phyloP scores from a whole-genome alignment of 2,329 filamentous ascomycete genomes.

The Aspergillus versicolor region DNA sequence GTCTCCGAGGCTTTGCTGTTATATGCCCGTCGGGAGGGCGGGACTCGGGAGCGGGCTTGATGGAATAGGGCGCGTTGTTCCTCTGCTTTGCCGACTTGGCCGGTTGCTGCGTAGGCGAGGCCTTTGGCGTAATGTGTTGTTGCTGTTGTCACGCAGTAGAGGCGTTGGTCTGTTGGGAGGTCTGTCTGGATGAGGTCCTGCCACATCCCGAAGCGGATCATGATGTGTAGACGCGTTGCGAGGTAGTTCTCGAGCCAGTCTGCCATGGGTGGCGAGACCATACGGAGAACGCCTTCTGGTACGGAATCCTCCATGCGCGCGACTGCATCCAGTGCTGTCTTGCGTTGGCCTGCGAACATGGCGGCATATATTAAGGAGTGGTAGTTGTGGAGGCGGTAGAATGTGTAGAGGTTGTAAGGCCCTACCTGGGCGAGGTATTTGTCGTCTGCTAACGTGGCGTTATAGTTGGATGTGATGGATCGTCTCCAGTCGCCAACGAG shows the following conservation, averaged over 20 bases:
- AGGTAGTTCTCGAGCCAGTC: slow-evolving; percentile 75
- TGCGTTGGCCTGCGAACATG: slow-evolving; percentile 70
- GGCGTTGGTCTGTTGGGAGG: slow-evolving; percentile 56
- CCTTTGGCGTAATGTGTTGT: slow-evolving; percentile 68
- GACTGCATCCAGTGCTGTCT: slow-evolving; percentile 62
- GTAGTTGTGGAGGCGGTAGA: slow-evolving; percentile 73
- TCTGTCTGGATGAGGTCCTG: slow-evolving; percentile 59
- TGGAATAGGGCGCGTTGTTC: slow-evolving; percentile 53
- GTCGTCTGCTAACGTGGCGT: slow-evolving; percentile 67
- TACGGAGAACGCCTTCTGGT: slow-evolving; percentile 62
- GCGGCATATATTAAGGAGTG: slow-evolving; percentile 75
- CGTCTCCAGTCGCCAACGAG: slow-evolving; percentile 70
- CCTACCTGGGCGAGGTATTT: slow-evolving; percentile 62
- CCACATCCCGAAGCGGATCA: slow-evolving; percentile 74
- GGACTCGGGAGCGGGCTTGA: slow-evolving; percentile 53
- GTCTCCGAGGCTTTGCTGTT: slow-evolving; percentile 67
- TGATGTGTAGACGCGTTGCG: slow-evolving; percentile 65
- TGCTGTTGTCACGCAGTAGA: slow-evolving; percentile 71
- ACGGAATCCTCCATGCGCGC: slow-evolving; percentile 60
- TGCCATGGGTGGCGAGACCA: slow-evolving; percentile 70
- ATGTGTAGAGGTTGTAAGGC: slow-evolving; percentile 68
- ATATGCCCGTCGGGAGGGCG: slow-evolving; percentile 62
- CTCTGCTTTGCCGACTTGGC: slow-evolving; percentile 55
- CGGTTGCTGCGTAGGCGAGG: slow-evolving; percentile 63
- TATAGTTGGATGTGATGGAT: slow-evolving; percentile 65